Evolutionary conservation across 1,284 basidiomycete genomes (phyloP).

Genomic region (Gastroboletus turbinatus): DNA sequence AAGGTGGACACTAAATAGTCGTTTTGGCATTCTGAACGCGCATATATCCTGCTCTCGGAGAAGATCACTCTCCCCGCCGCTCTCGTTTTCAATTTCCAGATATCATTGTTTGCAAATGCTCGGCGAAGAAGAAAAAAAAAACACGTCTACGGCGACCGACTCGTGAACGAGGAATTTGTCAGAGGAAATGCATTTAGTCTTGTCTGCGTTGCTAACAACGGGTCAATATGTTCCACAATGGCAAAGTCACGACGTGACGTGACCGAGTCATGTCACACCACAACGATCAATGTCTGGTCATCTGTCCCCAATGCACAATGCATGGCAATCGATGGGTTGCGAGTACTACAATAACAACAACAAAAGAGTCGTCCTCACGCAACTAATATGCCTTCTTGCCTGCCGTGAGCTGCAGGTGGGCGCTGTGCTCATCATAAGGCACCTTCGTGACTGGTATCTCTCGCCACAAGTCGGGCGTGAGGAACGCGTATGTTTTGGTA

Average conservation of each 20-base stretch:
- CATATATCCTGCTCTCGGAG: slow-evolving; percentile 8
- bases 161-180: not conserved
- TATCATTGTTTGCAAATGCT: not conserved
- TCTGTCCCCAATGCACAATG: not conserved
- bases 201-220: not conserved
- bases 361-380: slow-evolving; percentile 11
- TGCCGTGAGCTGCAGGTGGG: slow-evolving; percentile 81
- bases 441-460: slow-evolving; percentile 89
- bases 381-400: slow-evolving; percentile 82
- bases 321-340: not conserved
- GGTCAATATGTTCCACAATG: not conserved
- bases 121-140: not conserved
- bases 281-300: not conserved
- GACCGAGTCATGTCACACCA: not conserved
- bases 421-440: slow-evolving; percentile 94
- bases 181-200: not conserved
- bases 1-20: slow-evolving; percentile 8
- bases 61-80: slow-evolving; percentile 10
- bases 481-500: slow-evolving; percentile 96
- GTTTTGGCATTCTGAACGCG: slow-evolving; percentile 9
- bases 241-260: not conserved
- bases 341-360: not conserved
- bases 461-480: slow-evolving; percentile 97
- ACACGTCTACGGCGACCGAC: not conserved
- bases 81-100: not conserved